These are phyloP conservation scores for Leccinum boreale DNA, from an alignment of 768 basidiomycete species.

Conservation along the genomic window DNA sequence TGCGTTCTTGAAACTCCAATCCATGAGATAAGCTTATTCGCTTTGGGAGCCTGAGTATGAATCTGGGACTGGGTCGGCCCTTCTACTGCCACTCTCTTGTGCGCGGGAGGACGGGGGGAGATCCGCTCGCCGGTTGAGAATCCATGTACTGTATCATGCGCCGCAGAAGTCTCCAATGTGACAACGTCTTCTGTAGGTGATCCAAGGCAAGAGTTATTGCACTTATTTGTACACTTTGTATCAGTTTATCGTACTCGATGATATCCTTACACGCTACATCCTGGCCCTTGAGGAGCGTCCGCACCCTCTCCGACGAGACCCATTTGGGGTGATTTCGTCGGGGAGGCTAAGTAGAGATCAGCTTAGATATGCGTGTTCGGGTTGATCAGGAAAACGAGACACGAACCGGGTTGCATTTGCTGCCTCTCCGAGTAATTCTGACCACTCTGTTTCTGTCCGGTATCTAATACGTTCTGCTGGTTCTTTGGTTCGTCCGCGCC, in stretches of 20 bases:
- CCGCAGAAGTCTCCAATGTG: background rate
- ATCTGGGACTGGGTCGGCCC: background rate
- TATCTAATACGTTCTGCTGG: background rate
- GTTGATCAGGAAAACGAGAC: background rate
- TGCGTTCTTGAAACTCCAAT: background rate
- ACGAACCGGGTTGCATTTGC: slow-evolving; percentile 3
- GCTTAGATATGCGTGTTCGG: background rate
- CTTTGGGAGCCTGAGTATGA: background rate
- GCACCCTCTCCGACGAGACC: background rate
- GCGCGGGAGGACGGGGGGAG: background rate
- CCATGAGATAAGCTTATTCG: background rate
- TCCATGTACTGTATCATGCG: background rate
- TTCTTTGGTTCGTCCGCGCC: background rate
- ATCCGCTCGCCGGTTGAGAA: background rate
- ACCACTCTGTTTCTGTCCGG: background rate
- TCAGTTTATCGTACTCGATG: background rate
- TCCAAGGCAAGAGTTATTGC: background rate
- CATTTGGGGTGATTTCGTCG: background rate
- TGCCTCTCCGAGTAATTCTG: slow-evolving; percentile 1
- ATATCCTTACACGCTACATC: background rate
- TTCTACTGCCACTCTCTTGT: background rate
- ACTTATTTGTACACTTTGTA: background rate
- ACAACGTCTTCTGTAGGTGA: background rate
- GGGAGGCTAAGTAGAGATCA: background rate
- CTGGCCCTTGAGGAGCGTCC: slow-evolving; percentile 4